phyloP scores from a whole-genome alignment of 1,139 yeast genomes.

The Insectozyma bohioensis region DNA sequence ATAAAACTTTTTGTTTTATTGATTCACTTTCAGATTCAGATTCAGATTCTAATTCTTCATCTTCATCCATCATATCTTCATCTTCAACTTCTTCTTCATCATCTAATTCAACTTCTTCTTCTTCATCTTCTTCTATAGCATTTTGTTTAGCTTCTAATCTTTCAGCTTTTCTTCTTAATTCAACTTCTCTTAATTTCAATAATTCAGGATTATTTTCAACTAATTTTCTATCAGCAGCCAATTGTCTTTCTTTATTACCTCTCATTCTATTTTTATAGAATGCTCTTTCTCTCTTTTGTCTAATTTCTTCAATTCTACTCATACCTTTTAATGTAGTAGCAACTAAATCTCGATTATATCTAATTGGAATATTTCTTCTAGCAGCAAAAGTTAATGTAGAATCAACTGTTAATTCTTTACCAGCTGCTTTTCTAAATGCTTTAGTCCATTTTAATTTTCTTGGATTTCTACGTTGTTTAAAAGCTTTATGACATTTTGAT shows the following conservation, averaged over 20 bases:
- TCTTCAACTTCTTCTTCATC: conserved; percentile 37
- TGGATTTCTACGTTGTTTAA: conserved; percentile 98
- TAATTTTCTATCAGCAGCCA: conserved; percentile 83
- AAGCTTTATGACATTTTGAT: conserved; percentile 95
- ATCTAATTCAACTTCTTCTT: conserved; percentile 36
- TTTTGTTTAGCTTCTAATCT: conserved; percentile 61
- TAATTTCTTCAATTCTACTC: conserved; percentile 94
- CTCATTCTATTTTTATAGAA: conserved; percentile 99
- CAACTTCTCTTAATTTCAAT: conserved; percentile 90
- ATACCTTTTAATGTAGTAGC: conserved; percentile 92
- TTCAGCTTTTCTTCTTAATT: conserved; percentile 78
- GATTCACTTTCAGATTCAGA: conserved; percentile 29
- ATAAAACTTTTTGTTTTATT: conserved; percentile 71
- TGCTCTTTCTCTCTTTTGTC: conserved; percentile 95
- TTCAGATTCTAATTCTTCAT: conserved; percentile 43
- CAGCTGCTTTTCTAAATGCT: conserved; percentile 98
- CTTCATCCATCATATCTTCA: conserved; percentile 21
- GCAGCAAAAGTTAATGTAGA: conserved; percentile 95
- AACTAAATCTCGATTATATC: conserved; percentile 95
- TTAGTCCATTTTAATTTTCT: conserved; percentile 98
- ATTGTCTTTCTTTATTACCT: conserved; percentile 87
- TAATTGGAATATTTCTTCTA: conserved; percentile 96
- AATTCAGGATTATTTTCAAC: conserved; percentile 87
- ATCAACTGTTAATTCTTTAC: conserved; percentile 97
- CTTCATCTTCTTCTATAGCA: conserved; percentile 48